phyloP scores from a whole-genome alignment of 345 rosid species.

The Brassica carinata region DNA sequence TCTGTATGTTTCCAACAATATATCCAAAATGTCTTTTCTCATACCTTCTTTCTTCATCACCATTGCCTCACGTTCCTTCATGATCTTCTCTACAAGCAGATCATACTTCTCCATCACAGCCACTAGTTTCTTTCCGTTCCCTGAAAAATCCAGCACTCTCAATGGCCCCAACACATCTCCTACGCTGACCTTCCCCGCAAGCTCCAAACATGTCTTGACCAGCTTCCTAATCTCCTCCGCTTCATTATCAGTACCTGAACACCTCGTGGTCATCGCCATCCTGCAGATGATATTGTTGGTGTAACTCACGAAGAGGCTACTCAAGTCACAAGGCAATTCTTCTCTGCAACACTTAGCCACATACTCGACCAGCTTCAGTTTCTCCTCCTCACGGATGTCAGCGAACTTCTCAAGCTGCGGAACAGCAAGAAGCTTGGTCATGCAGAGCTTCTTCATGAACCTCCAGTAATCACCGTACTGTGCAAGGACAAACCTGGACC shows the following conservation, averaged over 20 bases:
- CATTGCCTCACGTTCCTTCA: slow-evolving; percentile 58
- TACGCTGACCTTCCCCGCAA: slow-evolving; percentile 55
- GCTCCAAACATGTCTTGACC: slow-evolving; percentile 48
- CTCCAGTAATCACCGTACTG: slow-evolving; percentile 60
- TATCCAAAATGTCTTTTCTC: slow-evolving; percentile 40
- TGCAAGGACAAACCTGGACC: slow-evolving; percentile 48
- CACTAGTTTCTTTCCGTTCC: slow-evolving; percentile 56
- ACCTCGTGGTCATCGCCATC: slow-evolving; percentile 71
- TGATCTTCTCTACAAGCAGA: slow-evolving; percentile 52
- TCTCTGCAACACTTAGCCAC: slow-evolving; percentile 47
- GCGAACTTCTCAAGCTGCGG: slow-evolving; percentile 60
- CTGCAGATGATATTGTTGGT: slow-evolving; percentile 61
- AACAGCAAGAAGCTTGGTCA: slow-evolving; percentile 63
- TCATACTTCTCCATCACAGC: slow-evolving; percentile 52
- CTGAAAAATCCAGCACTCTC: slow-evolving; percentile 55
- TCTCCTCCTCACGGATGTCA: slow-evolving; percentile 39
- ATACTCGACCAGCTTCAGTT: slow-evolving; percentile 51
- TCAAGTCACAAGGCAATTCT: slow-evolving; percentile 46
- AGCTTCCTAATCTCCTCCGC: slow-evolving; percentile 46
- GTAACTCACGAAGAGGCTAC: slow-evolving; percentile 38
- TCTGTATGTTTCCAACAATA: slow-evolving; percentile 38
- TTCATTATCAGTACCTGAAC: slow-evolving; percentile 51
- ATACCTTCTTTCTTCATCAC: slow-evolving; percentile 9
- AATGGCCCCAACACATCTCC: slow-evolving; percentile 75
- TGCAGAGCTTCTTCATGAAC: slow-evolving; percentile 56